These are phyloP conservation scores for Ceratobasidium sp. DNA, from an alignment of 1,284 basidiomycete species.

Conservation along the genomic window DNA sequence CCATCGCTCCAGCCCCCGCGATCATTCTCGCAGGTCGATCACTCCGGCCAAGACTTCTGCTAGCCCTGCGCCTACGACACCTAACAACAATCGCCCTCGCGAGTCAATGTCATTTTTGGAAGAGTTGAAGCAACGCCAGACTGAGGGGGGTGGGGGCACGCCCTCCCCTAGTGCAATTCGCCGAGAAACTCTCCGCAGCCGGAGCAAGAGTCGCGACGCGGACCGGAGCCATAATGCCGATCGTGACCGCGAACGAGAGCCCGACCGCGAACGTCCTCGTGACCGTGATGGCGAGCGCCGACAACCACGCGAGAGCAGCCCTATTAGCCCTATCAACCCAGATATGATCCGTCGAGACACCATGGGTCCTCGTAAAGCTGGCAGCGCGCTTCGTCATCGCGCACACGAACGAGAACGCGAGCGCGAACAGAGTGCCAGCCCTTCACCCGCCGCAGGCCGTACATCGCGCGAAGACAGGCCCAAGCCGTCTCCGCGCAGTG, in stretches of 20 bases:
- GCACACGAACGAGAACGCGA: slow-evolving; percentile 41
- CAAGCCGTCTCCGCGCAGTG: slow-evolving; percentile 36
- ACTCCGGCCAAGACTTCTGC: slow-evolving; percentile 21
- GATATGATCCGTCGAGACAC: slow-evolving; percentile 44
- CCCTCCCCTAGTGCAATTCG: slow-evolving; percentile 40
- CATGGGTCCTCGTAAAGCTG: slow-evolving; percentile 40
- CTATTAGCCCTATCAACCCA: slow-evolving; percentile 31
- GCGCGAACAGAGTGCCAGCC: slow-evolving; percentile 36
- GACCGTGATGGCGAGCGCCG: slow-evolving; percentile 6
- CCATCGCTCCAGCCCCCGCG: slow-evolving; percentile 11
- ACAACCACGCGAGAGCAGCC: neutral
- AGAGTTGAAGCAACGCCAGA: slow-evolving; percentile 40
- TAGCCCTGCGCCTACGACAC: slow-evolving; percentile 9
- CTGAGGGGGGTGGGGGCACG: slow-evolving; percentile 21
- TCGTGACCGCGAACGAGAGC: slow-evolving; percentile 11
- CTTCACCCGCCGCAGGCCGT: slow-evolving; percentile 33
- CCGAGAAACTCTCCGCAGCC: slow-evolving; percentile 35
- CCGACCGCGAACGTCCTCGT: neutral
- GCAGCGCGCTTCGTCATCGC: slow-evolving; percentile 31
- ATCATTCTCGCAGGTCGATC: slow-evolving; percentile 11
- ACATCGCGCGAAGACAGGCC: neutral
- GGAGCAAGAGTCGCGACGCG: slow-evolving; percentile 43
- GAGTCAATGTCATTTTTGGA: slow-evolving; percentile 43
- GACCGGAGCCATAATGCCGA: slow-evolving; percentile 21
- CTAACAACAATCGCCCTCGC: slow-evolving; percentile 13